Evolutionary conservation across 2,329 filamentous ascomycete species (phyloP).

Genomic region (Ophiosphaerella narmari): DNA sequence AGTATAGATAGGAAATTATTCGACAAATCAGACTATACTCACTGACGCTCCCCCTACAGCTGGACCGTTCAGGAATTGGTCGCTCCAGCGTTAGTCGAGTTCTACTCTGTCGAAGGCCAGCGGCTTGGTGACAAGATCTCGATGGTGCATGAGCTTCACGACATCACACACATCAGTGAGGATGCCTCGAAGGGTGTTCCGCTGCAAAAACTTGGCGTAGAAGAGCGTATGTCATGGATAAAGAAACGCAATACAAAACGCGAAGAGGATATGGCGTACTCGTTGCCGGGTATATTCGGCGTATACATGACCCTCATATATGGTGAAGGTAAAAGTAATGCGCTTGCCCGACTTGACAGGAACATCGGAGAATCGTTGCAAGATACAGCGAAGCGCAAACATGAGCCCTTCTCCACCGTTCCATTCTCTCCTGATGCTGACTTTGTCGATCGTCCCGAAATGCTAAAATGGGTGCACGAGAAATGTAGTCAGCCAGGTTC

Average conservation of each 20-base stretch:
- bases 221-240: slow-evolving; percentile 10
- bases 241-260: slow-evolving; percentile 6
- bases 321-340: slow-evolving; percentile 7
- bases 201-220: not conserved
- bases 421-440: slow-evolving; percentile 35
- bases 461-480: slow-evolving; percentile 27
- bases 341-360: slow-evolving; percentile 16
- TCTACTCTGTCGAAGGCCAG: not conserved
- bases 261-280: slow-evolving; percentile 34
- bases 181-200: not conserved
- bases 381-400: not conserved
- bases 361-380: slow-evolving; percentile 6
- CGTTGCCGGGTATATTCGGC: slow-evolving; percentile 28
- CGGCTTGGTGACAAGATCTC: not conserved
- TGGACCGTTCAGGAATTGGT: not conserved
- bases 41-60: too few species aligned
- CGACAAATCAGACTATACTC: too few species aligned
- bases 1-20: too few species aligned
- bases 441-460: slow-evolving; percentile 30
- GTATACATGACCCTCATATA: slow-evolving; percentile 22
- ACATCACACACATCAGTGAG: not conserved
- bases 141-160: not conserved
- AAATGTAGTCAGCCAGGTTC: slow-evolving; percentile 39
- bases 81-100: not conserved
- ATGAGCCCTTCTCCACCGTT: slow-evolving; percentile 29